Percentiles rank a stretch among this genome's conserved stretches.
phyloP scores from a whole-genome alignment of 306 rosid genomes.

The Trichosanthes cucumerina region DNA sequence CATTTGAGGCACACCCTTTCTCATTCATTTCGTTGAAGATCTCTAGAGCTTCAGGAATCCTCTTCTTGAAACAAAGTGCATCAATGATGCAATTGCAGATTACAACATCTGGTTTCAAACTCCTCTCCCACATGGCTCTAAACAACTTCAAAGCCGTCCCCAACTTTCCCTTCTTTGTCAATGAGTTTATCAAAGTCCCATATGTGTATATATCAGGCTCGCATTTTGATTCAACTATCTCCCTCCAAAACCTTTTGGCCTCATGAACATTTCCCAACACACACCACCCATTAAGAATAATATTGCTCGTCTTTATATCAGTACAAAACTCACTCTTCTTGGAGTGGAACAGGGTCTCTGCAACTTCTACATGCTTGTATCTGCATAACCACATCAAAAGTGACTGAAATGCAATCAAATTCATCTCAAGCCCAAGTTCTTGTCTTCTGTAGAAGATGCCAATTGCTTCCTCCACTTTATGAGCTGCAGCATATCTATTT shows the following conservation, averaged over 20 bases:
- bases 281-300: conserved; percentile 80
- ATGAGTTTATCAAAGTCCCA: conserved; percentile 51
- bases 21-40: conserved; percentile 43
- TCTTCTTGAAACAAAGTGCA: conserved; percentile 86
- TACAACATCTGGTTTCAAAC: conserved; percentile 43
- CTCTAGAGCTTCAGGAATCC: conserved; percentile 61
- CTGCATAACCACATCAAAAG: conserved; percentile 66
- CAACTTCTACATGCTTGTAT: conserved; percentile 62
- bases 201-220: conserved; percentile 53
- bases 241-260: conserved; percentile 71
- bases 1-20: conserved; percentile 40
- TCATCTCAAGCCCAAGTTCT: conserved; percentile 38
- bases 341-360: conserved; percentile 54
- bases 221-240: conserved; percentile 44
- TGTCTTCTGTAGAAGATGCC: conserved; percentile 29
- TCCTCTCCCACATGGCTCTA: conserved; percentile 51
- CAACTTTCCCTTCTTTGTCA: conserved; percentile 66
- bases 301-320: conserved; percentile 60
- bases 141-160: conserved; percentile 56
- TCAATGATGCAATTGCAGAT: conserved; percentile 63
- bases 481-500: conserved; percentile 48
- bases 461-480: conserved; percentile 54
- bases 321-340: conserved; percentile 25
- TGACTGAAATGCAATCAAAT: conserved; percentile 35
- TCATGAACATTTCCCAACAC: conserved; percentile 52